These are phyloP conservation scores for Friedmanniomyces simplex DNA, from an alignment of 495 filamentous ascomycete species.

Conservation along the genomic window DNA sequence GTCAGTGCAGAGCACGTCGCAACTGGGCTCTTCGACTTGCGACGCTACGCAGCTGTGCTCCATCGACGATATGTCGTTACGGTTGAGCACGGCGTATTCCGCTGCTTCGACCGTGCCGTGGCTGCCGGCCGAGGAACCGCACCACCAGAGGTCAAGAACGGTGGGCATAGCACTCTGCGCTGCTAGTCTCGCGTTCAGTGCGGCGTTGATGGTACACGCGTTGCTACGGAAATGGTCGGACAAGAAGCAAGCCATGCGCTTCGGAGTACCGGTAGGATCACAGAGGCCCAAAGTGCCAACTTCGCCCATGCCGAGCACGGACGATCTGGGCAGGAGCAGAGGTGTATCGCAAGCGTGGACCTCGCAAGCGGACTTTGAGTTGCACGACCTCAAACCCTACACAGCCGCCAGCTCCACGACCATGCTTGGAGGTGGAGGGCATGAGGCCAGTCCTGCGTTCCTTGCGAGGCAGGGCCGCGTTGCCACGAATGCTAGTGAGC, in stretches of 20 bases:
- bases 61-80: conserved; percentile 29
- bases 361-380: conserved; percentile 1
- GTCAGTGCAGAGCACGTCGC: conserved; percentile 23
- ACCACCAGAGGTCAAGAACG: background rate
- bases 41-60: conserved; percentile 25
- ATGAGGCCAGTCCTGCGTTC: background rate
- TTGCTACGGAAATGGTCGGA: conserved; percentile 6
- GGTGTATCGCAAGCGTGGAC: background rate
- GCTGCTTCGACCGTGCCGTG: conserved; percentile 21
- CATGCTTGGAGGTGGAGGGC: background rate
- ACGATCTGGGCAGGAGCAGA: background rate
- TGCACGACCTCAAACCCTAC: background rate
- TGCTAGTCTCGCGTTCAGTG: conserved; percentile 20
- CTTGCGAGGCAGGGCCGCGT: background rate
- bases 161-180: conserved; percentile 20
- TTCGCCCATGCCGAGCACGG: background rate
- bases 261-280: background rate
- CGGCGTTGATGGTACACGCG: conserved; percentile 21
- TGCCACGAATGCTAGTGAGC: background rate
- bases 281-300: background rate
- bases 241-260: background rate
- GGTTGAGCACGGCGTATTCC: conserved; percentile 25
- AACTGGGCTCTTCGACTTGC: conserved; percentile 23
- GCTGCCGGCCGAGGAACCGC: conserved; percentile 14
- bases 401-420: background rate